Conservation (phyloP, 768 basidiomycete genomes). For the Pulveroboletus sp. region DNA sequence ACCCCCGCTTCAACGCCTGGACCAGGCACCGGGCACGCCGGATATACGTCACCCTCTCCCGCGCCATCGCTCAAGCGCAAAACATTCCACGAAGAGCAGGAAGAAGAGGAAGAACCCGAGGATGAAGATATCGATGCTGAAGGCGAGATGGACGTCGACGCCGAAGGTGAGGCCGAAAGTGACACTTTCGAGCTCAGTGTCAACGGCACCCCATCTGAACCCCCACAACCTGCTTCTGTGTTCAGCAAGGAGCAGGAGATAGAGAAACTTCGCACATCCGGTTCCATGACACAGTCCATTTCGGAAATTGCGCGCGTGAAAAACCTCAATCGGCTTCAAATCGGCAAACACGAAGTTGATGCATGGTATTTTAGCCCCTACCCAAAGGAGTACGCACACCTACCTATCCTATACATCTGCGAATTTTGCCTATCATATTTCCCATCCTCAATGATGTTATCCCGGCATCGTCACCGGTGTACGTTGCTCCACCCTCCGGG, state of each 20-base stretch:
- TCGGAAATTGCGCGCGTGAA: constrained; percentile 98
- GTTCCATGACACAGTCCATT: constrained; percentile 98
- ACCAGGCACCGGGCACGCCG: constrained; percentile 30
- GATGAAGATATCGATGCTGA: constrained; percentile 43
- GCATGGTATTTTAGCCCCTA: constrained; percentile 99
- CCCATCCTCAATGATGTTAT: constrained; percentile 85
- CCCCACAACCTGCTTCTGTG: constrained; percentile 48
- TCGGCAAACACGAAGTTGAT: constrained; percentile 94
- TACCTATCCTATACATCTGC: constrained; percentile 94
- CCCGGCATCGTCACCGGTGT: constrained; percentile 88
- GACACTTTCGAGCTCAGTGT: constrained; percentile 67
- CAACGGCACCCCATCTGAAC: constrained; percentile 42
- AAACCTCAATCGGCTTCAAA: constrained; percentile 94
- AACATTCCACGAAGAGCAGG: constrained; percentile 53
- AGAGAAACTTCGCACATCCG: constrained; percentile 94
- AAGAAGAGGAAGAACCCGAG: constrained; percentile 51
- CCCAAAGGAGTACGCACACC: constrained; percentile 95
- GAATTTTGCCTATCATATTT: constrained; percentile 96
- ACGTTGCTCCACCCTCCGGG: constrained; percentile 92
- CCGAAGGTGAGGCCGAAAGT: constrained; percentile 42
- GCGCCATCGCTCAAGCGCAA: constrained; percentile 66
- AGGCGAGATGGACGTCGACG: constrained; percentile 49
- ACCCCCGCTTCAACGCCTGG: constrained; percentile 49
- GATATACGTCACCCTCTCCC: constrained; percentile 52
- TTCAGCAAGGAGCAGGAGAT: constrained; percentile 99